Base-by-base conservation (phyloP, 1,284 basidiomycete species). In the Farysia itapuensis region DNA sequence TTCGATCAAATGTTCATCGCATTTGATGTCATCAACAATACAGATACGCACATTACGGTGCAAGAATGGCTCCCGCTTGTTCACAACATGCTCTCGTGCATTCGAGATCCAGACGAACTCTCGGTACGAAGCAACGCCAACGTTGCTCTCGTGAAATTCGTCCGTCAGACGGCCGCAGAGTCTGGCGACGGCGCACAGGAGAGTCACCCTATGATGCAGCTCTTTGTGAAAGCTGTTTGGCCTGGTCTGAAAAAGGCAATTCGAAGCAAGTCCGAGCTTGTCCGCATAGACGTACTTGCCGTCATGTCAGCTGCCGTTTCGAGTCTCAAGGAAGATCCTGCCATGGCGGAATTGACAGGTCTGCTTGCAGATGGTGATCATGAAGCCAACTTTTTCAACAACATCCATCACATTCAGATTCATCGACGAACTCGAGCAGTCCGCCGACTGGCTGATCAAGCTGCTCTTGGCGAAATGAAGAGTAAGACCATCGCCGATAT, bases 381-480 rank as follows among this genome's bases (percentile, higher is more conserved):
- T 35, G 95, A 98, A 77, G 92, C 90, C 21, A 93, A 87, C 75
- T 94, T 98, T 79, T 97, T 99, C 82, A 86, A 87, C 80, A 98
- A 99, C 77, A 85, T 98, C 39, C 84, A 89, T 59, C 95, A 99
- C 77, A 85, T 98, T 40, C 95, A 98, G 78, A 80, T 88, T 4
- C 94, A 98, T 77, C 86, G 94, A 47, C 85, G 94, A 16, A 86
- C 86, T 2, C 82, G 95, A 57, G 94, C 95, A 0, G 81, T 98
- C 25, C 85, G 88, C 22, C 83, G 93, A 23, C 82, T 99, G 12
- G 85, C 85, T 0, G 90, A 96, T 36, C 83, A 86, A 43, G 86
- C 86, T 43, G 83, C 86, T n/a, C 82, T 85, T 42, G 85, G 85
- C 1, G 79, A 80, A 14, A 77, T 97, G 35, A 81, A 85, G 31